Base-by-base conservation (phyloP, 257 asterid genomes). In the Rauvolfia tetraphylla region DNA sequence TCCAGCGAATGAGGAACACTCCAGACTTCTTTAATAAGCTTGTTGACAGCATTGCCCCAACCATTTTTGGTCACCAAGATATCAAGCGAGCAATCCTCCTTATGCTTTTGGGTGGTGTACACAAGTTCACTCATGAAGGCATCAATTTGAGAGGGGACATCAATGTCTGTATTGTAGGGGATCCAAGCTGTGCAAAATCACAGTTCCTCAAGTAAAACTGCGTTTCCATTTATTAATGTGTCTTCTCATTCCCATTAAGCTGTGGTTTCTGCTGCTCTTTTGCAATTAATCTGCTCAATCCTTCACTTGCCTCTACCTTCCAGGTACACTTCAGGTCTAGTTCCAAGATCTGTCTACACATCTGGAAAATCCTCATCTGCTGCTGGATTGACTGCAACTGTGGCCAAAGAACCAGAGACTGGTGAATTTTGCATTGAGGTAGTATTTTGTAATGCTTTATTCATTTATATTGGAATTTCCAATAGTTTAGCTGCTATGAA, bases 351-450 rank as follows among this genome's bases (percentile, higher is more conserved):
- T 76, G 98, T 95, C 81, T 95, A 95, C 76, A 95, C 99, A 75
- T 95, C 99, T 67, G 99, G 99, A 48, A 95, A 95, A 78, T 95
- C 97, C 68, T 95, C 99, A 70, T 95, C 99, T 42, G 99, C 99
- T 73, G 99, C 99, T 68, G 98, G 98, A 75, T 89, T 95, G 80
- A 95, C 99, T 34, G 99, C 98, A 80, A 91, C 99, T 53, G 99
- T 95, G 69, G 99, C 98, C 81, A 95, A 95, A 89, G 99, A 95
- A 81, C 98, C 99, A 57, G 99, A 95, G 84, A 95, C 98, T 65
- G 98, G 99, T 81, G 99, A 95, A 86, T 95, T 95, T 84, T 95
- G 99, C 86, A 95, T 95, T 48, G 99, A 95, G 99, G 99, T 92
- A 79, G 56, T 54, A 57, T 73, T 33, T 41, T 34, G 36, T 38